phyloP scores from a whole-genome alignment of 805 yeast genomes.

The Kodamaea neixiangensis region DNA sequence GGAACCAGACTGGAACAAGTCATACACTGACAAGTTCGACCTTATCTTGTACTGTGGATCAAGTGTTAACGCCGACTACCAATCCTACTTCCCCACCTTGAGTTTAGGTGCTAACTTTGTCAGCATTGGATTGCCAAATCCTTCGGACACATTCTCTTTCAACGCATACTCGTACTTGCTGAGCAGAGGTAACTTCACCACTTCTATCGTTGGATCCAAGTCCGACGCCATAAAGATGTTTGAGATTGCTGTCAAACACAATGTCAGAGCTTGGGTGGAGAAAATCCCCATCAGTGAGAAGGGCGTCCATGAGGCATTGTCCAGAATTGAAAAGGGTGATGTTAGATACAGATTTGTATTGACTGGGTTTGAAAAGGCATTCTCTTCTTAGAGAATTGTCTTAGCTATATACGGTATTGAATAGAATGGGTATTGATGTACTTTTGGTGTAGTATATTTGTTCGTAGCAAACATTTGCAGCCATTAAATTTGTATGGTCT shows the following conservation, averaged over 20 bases:
- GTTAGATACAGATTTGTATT: slow-evolving; percentile 56
- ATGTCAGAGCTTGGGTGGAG: slow-evolving; percentile 36
- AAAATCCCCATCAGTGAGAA: slow-evolving; percentile 35
- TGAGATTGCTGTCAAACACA: slow-evolving; percentile 36
- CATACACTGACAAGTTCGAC: slow-evolving; percentile 37
- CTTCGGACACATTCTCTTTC: slow-evolving; percentile 21
- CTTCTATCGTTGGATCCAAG: slow-evolving; percentile 37
- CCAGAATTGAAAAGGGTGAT: slow-evolving; percentile 32
- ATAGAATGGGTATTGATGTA: too few relatives aligned
- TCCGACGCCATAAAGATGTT: slow-evolving; percentile 38
- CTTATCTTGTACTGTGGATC: slow-evolving; percentile 51
- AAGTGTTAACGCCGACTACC: slow-evolving; percentile 23
- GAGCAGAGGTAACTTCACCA: slow-evolving; percentile 27
- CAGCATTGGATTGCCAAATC: slow-evolving; percentile 31
- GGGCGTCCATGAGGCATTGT: slow-evolving; percentile 33
- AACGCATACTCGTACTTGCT: slow-evolving; percentile 24
- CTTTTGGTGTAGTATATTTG: too few relatives aligned
- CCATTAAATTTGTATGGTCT: too few relatives aligned
- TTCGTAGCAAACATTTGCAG: too few relatives aligned
- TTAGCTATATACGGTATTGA: too few relatives aligned
- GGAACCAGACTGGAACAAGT: slow-evolving; percentile 32
- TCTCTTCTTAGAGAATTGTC: slow-evolving; percentile 12
- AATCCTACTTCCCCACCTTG: slow-evolving; percentile 22
- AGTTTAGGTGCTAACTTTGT: slow-evolving; percentile 25
- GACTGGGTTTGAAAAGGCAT: slow-evolving; percentile 53